A percentile compares a stretch with the other conserved stretches of the same genome.
phyloP scores from a whole-genome alignment of 2,329 filamentous ascomycete species.

The Fusarium sp. region DNA sequence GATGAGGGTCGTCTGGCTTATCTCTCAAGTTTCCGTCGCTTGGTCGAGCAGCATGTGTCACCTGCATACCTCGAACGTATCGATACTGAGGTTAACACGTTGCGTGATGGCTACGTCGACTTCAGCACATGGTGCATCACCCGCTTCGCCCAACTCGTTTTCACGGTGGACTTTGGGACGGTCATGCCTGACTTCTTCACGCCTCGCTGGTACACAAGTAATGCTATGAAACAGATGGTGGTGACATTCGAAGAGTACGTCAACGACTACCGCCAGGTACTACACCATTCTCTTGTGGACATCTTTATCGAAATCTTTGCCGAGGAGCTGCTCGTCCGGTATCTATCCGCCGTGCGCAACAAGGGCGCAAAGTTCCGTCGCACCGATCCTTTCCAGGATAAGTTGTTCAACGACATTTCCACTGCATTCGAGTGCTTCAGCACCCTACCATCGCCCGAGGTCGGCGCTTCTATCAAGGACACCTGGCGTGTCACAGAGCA shows the following conservation, averaged over 20 bases:
- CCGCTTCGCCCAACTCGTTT: conserved; percentile 87
- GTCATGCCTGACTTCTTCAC: conserved; percentile 94
- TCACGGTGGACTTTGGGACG: conserved; percentile 86
- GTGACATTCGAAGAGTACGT: conserved; percentile 97
- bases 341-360: conserved; percentile 88
- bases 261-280: conserved; percentile 82
- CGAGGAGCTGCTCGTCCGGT: conserved; percentile 88
- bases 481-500: conserved; percentile 93
- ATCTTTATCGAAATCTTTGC: conserved; percentile 94
- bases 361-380: conserved; percentile 89
- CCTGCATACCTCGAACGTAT: conserved; percentile 82
- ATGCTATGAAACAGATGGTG: conserved; percentile 92
- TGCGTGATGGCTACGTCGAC: conserved; percentile 94
- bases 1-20: conserved; percentile 82
- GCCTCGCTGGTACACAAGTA: conserved; percentile 85
- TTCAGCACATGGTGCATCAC: conserved; percentile 92
- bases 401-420: conserved; percentile 92
- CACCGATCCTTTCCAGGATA: conserved; percentile 87
- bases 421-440: conserved; percentile 92
- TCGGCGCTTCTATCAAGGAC: conserved; percentile 80
- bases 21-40: conserved; percentile 85
- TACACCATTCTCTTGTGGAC: conserved; percentile 88
- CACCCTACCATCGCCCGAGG: conserved; percentile 75
- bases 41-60: conserved; percentile 84
- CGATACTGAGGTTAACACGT: conserved; percentile 75